Evolutionary conservation across 257 asterid genomes (phyloP).

Genomic region (Cruciata laevipes): DNA sequence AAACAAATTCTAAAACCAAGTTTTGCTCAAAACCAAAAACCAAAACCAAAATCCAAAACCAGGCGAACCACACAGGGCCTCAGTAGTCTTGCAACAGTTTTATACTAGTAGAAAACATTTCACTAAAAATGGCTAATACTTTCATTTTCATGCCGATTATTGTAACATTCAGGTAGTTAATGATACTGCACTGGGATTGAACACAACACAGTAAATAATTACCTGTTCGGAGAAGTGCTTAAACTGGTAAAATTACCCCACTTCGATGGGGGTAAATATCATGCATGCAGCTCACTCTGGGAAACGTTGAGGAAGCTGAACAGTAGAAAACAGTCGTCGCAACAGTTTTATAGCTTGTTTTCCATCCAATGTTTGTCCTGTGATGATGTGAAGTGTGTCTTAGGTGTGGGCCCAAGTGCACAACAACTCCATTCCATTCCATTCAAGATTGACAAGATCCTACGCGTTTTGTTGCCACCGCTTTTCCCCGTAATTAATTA

Average conservation of each 20-base stretch:
- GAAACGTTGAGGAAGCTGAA: background rate
- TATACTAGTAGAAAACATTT: too few species aligned
- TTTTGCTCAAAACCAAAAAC: too few species aligned
- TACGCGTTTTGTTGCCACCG: background rate
- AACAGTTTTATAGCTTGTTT: background rate
- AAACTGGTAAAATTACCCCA: background rate
- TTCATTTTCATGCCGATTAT: background rate
- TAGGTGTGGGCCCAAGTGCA: constrained; percentile 6
- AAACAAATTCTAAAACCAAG: too few species aligned
- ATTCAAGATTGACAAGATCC: background rate
- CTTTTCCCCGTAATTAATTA: background rate
- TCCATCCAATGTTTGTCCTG: background rate
- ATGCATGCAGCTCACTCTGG: background rate
- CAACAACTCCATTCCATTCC: background rate
- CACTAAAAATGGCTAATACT: background rate
- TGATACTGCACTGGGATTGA: background rate
- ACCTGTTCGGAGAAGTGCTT: background rate
- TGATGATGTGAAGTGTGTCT: background rate
- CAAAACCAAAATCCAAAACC: too few species aligned
- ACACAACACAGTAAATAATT: background rate
- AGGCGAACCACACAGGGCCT: too few species aligned
- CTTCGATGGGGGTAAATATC: background rate
- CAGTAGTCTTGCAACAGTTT: too few species aligned
- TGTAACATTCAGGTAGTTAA: background rate
- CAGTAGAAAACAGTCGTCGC: constrained; percentile 5